A percentile compares a stretch with the other conserved stretches of the same genome.
These are phyloP conservation scores for Protomyces inundatus DNA, from an alignment of 1,139 yeast genomes.

Conservation along the genomic window DNA sequence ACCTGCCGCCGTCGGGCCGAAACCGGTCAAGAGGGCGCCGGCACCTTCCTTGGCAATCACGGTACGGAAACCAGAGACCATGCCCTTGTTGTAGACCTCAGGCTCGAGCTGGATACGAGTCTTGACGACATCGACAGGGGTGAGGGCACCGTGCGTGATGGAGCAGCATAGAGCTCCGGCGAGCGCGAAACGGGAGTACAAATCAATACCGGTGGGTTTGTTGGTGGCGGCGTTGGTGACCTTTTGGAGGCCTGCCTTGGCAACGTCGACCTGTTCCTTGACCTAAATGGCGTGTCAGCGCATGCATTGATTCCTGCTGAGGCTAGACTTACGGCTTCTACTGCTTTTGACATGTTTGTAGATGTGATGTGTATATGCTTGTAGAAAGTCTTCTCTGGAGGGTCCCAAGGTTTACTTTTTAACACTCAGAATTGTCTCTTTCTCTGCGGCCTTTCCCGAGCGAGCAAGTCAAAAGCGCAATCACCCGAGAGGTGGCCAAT, in stretches of 20 bases:
- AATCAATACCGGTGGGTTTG: slow-evolving; percentile 26
- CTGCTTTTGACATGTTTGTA: neutral
- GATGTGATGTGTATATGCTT: slow-evolving; percentile 45
- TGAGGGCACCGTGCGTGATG: slow-evolving; percentile 29
- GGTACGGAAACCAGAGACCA: slow-evolving; percentile 28
- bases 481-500: no score
- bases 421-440: slow-evolving; percentile 37
- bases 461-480: no score
- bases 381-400: slow-evolving; percentile 41
- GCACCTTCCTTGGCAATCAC: slow-evolving; percentile 57
- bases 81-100: slow-evolving; percentile 27
- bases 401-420: slow-evolving; percentile 42
- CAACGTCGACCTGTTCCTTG: slow-evolving; percentile 15
- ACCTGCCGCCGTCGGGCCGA: slow-evolving; percentile 77
- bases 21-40: slow-evolving; percentile 62
- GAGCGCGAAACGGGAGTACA: slow-evolving; percentile 30
- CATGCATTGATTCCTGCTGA: neutral
- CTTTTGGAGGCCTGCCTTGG: slow-evolving; percentile 7
- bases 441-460: slow-evolving; percentile 27
- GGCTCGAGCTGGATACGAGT: slow-evolving; percentile 30
- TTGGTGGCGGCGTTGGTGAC: slow-evolving; percentile 7
- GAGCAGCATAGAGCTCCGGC: slow-evolving; percentile 30
- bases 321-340: neutral
- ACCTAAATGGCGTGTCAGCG: slow-evolving; percentile 3
- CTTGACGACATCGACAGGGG: slow-evolving; percentile 29